Base-by-base conservation (phyloP, 2,329 filamentous ascomycete species). In the Alternaria arbusti region DNA sequence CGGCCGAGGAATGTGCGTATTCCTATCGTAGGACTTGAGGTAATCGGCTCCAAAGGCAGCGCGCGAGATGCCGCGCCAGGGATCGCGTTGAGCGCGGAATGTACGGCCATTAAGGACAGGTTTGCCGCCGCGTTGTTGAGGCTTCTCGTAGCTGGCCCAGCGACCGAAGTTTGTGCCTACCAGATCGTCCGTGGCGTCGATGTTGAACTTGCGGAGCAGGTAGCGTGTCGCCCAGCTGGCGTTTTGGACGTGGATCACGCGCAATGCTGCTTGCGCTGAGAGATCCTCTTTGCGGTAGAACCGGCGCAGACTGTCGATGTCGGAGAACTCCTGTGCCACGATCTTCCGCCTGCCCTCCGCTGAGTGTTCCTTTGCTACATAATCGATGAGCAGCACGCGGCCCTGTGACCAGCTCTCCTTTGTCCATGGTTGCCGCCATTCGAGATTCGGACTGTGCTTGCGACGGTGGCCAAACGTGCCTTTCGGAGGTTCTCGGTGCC, bases 1-100 rank as follows among this genome's bases (percentile, higher is more conserved):
- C n/a, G 61, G 59, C 12, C 66, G 59, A 12, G 63, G 45, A 22
- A 76, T 67, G n/a, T 26, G 43, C n/a, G 67, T 72, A 9, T 71
- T 54, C 32, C 73, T 76, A 8, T 70, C 66, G 57, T 84, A 86
- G 15, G 81, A 74, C 70, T 84, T 84, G 64, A 87, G 73, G 70
- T 86, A 86, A 70, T 87, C 85, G 64, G 84, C 68, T 3, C 84
- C 84, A 70, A 86, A 86, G 2, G 83, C 82, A 10, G 83, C 82
- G 49, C 84, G 80, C 43, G 79, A 82, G 22, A 86, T 80, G 36
- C 82, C 83, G 54, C 84, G 75, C 84, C 84, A 84, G 49, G 84
- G 84, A 74, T 86, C 84, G 61, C 82, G 79, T 70, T 84, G 81
- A 20, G 82, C 79, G 49, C 82, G 81, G 75, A 85, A 87, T 10